Base-by-base conservation (phyloP, 1,284 basidiomycete species). In the Blastosporella zonata region DNA sequence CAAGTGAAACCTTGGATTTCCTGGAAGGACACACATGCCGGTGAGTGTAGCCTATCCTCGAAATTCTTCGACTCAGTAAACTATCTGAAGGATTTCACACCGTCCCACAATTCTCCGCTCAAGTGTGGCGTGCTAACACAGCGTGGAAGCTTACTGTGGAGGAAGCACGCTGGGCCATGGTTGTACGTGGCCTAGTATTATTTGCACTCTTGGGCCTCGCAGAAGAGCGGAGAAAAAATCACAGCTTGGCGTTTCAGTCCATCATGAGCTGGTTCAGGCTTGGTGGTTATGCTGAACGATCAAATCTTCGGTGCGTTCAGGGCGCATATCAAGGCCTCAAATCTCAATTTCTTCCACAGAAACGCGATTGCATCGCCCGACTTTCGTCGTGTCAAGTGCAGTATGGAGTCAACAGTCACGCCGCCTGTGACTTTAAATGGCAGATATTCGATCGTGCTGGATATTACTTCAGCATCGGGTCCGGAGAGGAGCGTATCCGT, bases 171-270 rank as follows among this genome's bases (percentile, higher is more conserved):
- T 77, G 75, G 75, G 34, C 66, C 3, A 53, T 62, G 18, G 60
- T 73, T 18, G 50, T 65, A 15, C 72, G 69, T 54, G 70, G 68
- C 2, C 33, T 75, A n/a, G 17, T 75, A 12, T 75, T 79, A 63
- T 74, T 77, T 50, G 63, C 52, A 1, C 72, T 72, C 65, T 75
- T 77, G 52, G 75, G 74, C 4, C 70, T 77, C 49, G 70, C 72
- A 9, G 61, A 66, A 10, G 75, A 75, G 54, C 73, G 72, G 5
- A 62, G 59, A 42, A 67, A 62, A 47, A 55, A 69, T 47, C 72
- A 70, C 28, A 10, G 47, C 15, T 17, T 18, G 15, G 33, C 33
- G 17, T 34, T 17, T 9, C 13, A 18, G 9, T 34, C 15, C 33
- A 34, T 34, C 33, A 34, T 15, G 17, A 17, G 9, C 4, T 17